phyloP scores from a whole-genome alignment of 2,329 filamentous ascomycete species.

The Aureobasidium subglaciale region DNA sequence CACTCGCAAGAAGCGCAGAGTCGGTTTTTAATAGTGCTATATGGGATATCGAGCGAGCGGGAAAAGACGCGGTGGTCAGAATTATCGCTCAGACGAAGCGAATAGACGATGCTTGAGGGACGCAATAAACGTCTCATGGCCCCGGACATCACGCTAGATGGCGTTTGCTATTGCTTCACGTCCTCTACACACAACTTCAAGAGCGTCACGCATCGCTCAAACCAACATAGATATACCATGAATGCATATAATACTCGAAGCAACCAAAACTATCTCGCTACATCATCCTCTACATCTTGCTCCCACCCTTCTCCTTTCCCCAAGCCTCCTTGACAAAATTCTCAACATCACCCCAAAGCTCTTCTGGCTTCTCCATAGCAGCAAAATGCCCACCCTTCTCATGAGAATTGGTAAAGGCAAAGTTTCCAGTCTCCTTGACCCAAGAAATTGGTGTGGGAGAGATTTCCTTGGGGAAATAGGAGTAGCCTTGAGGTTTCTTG shows the following conservation, averaged over 20 bases:
- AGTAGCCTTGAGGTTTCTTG: conserved; percentile 38
- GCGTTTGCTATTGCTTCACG: no score
- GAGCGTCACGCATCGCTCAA: not conserved
- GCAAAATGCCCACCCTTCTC: conserved; percentile 35
- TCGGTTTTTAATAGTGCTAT: not conserved
- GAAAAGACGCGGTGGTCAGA: not conserved
- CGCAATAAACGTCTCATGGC: no score
- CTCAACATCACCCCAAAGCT: conserved; percentile 28
- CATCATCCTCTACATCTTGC: not conserved
- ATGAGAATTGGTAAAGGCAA: conserved; percentile 35
- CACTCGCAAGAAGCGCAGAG: not conserved
- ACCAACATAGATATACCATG: not conserved
- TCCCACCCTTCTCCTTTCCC: not conserved
- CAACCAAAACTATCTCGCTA: no score
- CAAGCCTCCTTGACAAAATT: conserved; percentile 24
- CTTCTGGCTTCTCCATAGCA: conserved; percentile 30
- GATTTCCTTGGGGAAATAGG: conserved; percentile 38
- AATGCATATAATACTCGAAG: no score
- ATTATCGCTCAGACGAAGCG: no score
- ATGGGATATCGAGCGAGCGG: no score
- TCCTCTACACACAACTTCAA: no score
- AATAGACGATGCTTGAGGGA: no score
- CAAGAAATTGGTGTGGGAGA: conserved; percentile 32
- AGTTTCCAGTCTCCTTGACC: conserved; percentile 31
- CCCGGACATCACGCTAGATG: no score